Base-by-base conservation (phyloP, 169 alveolate species). In the Eimeria acervulina region DNA sequence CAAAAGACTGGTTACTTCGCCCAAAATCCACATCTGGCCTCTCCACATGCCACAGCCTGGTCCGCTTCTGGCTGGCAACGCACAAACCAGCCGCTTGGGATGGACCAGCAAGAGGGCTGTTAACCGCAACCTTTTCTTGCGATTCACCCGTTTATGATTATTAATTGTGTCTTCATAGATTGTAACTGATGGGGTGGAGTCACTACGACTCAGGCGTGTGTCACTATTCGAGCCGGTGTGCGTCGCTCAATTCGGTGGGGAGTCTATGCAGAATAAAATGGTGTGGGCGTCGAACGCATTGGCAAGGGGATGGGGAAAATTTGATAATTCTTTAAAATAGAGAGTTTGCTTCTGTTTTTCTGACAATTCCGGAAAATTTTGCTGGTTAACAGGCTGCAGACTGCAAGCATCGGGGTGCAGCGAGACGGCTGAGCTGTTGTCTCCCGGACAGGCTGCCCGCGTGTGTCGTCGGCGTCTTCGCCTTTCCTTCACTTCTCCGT, bases 351-450 rank as follows among this genome's bases (percentile, higher is more conserved):
- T 31, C 31, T 2, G 55, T 40, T 36, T 26, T 19, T 7, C 8
- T 15, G 19, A 40, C 19, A 38, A 38, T 7, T 74, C 19, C 7
- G 1, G 21, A 52, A 23, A 23, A 40, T 26, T 12, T 7, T 74
- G 51, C 28, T 23, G n/a, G 21, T 81, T 38, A 47, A 33, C 19
- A 31, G 70, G 7, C 66, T 81, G 85, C 61, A 40, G 85, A 12
- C 61, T 40, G 59, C 88, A 40, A 78, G 66, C 63, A 44, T 78
- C 88, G 88, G 66, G 21, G 90, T 44, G 90, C 90, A 81, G 90
- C 51, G 90, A 81, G 90, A 81, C 90, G 70, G 72, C 78, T 31
- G n/a, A 68, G 40, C 78, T n/a, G n/a, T n/a, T 68, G 78, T 68
- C 78, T 68, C 78, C 33, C 78, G 78, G 31, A 1, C 78, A 15